Base-by-base conservation (phyloP, 2,329 filamentous ascomycete genomes). In the Ascosphaera pollenicola region DNA sequence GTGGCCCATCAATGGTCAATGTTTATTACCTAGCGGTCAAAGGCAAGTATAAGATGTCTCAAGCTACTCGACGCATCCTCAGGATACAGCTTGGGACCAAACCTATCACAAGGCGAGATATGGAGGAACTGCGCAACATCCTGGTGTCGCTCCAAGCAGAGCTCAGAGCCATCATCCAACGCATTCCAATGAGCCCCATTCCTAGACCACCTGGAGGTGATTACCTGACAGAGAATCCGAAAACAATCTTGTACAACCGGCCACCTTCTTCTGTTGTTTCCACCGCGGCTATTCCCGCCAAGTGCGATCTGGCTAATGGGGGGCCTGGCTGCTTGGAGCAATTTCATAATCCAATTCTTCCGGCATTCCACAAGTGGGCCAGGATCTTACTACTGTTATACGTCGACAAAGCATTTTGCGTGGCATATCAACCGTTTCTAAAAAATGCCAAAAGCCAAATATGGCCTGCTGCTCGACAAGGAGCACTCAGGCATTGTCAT, bases 401-500 rank as follows among this genome's bases (percentile, higher is more conserved):
- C 35, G 56, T 60, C 28, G 58, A 64, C 39, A 63, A 62, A 48
- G 57, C 59, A 4, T 62, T 59, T 38, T 63, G 61, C 42, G 57
- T 64, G 38, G 59, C 60, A 17, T 65, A 64, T 43, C 61, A 62
- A 41, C 61, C 61, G 6, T 64, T 64, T 34, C 47, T 65, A 13
- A 64, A 64, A 43, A 64, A 64, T 40, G 57, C 58, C 13, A 61
- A 58, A 40, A 63, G 60, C 46, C 57, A 59, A 19, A 55, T 65
- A 16, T 65, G 62, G 62, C 55, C 54, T 7, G 51, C 55, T n/a
- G 60, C 59, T 17, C 54, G 62, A 38, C 59, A 63, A 41, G 61
- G 59, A 42, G 61, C 61, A 7, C 48, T 65, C 31, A 61, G 58
- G 13, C 58, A 61, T 42, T 63, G 60, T 38, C 61, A 63, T 46